A percentile compares a stretch with the other conserved stretches of the same genome.
These are phyloP conservation scores for Penicillium paradoxum DNA, from an alignment of 495 filamentous ascomycete genomes.

Conservation along the genomic window DNA sequence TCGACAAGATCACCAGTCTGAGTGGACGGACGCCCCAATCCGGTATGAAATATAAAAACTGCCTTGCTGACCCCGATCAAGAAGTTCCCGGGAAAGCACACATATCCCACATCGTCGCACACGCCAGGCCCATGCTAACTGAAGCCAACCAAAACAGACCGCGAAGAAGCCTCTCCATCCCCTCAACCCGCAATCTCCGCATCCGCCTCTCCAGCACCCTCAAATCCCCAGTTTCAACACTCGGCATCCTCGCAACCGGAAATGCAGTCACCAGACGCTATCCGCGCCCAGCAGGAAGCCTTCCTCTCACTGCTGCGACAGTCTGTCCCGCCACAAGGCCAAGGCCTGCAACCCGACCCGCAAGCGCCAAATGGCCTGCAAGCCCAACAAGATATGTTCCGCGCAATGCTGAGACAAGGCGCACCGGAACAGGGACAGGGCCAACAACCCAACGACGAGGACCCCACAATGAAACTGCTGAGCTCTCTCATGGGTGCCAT, in stretches of 20 bases:
- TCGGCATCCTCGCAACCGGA: conserved; percentile 17
- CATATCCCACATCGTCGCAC: background rate
- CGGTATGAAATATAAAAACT: conserved; percentile 21
- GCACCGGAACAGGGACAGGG: conserved; percentile 26
- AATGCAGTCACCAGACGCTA: conserved; percentile 16
- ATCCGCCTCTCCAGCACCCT: conserved; percentile 29
- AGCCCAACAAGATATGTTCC: conserved; percentile 41
- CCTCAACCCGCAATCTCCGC: conserved; percentile 24
- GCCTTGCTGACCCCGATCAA: background rate
- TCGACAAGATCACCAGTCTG: conserved; percentile 79
- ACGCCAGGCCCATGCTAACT: conserved; percentile 10
- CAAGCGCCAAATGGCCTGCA: conserved; percentile 12
- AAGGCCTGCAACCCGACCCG: conserved; percentile 29
- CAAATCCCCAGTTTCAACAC: conserved; percentile 20
- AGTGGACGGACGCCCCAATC: conserved; percentile 58
- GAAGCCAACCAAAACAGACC: conserved; percentile 17
- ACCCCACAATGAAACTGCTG: conserved; percentile 60
- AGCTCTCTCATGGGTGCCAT: conserved; percentile 54
- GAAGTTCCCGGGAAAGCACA: background rate
- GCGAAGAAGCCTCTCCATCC: conserved; percentile 30
- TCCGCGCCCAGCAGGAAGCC: conserved; percentile 42
- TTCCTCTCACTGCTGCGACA: conserved; percentile 42
- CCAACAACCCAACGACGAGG: conserved; percentile 37
- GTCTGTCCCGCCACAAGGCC: conserved; percentile 26
- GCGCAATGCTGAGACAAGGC: conserved; percentile 36